These are phyloP conservation scores for Aspergillus egyptiacus DNA, from an alignment of 495 filamentous ascomycete species.

Conservation along the genomic window DNA sequence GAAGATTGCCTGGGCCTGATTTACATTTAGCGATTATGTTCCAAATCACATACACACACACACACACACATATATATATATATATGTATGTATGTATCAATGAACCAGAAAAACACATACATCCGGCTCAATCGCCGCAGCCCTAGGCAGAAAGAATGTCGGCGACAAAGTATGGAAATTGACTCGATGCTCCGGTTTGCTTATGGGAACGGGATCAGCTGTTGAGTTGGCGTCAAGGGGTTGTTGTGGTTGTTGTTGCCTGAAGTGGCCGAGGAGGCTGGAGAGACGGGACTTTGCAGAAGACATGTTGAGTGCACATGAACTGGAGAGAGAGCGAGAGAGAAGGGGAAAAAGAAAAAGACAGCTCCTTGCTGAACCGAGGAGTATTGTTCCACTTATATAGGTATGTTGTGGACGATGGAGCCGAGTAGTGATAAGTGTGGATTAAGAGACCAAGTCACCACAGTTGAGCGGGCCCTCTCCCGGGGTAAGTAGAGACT, in stretches of 20 bases:
- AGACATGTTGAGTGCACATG: conserved; percentile 28
- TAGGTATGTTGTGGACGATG: too few relatives aligned
- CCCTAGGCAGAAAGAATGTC: conserved; percentile 82
- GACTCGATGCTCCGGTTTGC: conserved; percentile 40
- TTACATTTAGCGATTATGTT: neutral
- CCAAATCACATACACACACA: neutral
- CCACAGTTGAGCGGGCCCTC: too few relatives aligned
- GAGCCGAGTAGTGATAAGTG: too few relatives aligned
- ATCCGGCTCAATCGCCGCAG: conserved; percentile 83
- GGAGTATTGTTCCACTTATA: too few relatives aligned
- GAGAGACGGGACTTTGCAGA: conserved; percentile 51
- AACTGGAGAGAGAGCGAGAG: neutral
- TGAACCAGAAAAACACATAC: conserved; percentile 38
- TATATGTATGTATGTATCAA: neutral
- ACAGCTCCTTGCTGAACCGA: too few relatives aligned
- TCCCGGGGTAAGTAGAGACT: neutral
- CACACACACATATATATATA: neutral
- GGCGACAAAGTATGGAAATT: conserved; percentile 81
- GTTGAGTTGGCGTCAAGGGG: conserved; percentile 18
- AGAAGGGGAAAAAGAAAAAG: neutral
- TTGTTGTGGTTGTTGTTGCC: too few relatives aligned
- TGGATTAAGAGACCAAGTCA: too few relatives aligned
- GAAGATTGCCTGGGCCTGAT: conserved; percentile 72
- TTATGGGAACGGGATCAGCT: conserved; percentile 18
- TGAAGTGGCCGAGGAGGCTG: conserved; percentile 59